Evolutionary conservation across 208 protist species (phyloP), one percentile per base, ranked within the genome.

Genomic region (Wallacemonas sp.): DNA sequence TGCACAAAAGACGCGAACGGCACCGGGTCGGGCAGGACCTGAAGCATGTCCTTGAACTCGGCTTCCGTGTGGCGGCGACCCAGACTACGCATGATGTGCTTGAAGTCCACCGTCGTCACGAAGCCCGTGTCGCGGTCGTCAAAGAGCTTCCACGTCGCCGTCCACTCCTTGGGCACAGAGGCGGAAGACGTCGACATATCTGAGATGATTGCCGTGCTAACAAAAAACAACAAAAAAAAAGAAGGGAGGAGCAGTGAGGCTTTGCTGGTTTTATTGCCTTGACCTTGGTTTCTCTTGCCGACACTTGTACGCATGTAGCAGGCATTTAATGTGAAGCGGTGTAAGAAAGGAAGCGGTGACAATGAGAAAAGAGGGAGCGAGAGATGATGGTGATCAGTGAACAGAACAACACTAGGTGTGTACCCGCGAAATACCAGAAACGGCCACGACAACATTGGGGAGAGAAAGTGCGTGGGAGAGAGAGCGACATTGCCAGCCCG

Each of bases 111-210:
- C 61, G 91, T 78, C 32, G 81, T 80, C 48, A 94, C 84, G 33
- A 42, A 64, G 3, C 87, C 87, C 11, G 79, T 87, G 33, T 90
- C 72, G 39, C 80, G 87, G 41, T 94, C 87, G 49, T 96, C 91
- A 50, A 96, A 96, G 38, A 96, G 77, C 67, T 94, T 90, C 89
- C 88, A 96, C 23, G 89, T 96, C 39, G 88, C 83, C 14, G 65
- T 77, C 91, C 91, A 96, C 61, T 96, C 91, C 50, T 81, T 84
- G 5, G 87, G 84, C 10, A 86, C 67, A 16, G 72, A 36, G 61
- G 52, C 36, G n/a, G 52, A 42, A 25, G 49, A 26, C 49, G 49
- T 12, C 4, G 49, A 57, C n/a, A 23, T n/a, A n/a, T n/a, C n/a
- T n/a, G n/a, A n/a, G n/a, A n/a, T n/a, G n/a, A n/a, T n/a, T n/a